A percentile compares a stretch with the other conserved stretches of the same genome.
phyloP scores from a whole-genome alignment of 345 rosid genomes.

The Hevea brasiliensis region DNA sequence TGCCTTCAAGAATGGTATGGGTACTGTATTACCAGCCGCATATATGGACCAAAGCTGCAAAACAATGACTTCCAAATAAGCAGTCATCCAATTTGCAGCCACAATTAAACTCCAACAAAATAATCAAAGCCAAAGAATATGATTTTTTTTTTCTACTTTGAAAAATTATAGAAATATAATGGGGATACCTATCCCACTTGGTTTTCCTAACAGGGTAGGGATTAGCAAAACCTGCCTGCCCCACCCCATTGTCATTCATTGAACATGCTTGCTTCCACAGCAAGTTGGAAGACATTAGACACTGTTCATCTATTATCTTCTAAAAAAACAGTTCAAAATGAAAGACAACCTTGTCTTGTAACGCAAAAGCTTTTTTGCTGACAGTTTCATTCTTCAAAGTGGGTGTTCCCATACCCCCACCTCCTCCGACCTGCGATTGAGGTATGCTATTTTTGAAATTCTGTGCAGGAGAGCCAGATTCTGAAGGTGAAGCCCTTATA shows the following conservation, averaged over 20 bases:
- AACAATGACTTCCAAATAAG: constrained; percentile 13
- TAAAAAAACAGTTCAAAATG: background rate
- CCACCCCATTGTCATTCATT: background rate
- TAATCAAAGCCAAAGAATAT: background rate
- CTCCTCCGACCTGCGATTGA: constrained; percentile 44
- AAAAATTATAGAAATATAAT: too few relatives aligned
- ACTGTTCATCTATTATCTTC: background rate
- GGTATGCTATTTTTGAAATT: constrained; percentile 41
- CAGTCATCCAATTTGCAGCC: background rate
- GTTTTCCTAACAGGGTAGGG: background rate
- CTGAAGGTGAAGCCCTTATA: constrained; percentile 24
- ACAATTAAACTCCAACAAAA: constrained; percentile 9
- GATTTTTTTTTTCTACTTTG: too few relatives aligned
- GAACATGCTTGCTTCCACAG: constrained; percentile 1
- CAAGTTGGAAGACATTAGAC: constrained; percentile 4
- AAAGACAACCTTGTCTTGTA: constrained; percentile 83
- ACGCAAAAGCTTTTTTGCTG: constrained; percentile 74
- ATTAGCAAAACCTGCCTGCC: background rate
- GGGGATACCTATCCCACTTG: background rate
- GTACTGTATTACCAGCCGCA: constrained; percentile 97
- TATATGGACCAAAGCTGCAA: constrained; percentile 93
- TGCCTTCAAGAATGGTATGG: constrained; percentile 95
- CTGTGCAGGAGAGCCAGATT: constrained; percentile 38
- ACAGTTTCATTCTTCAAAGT: constrained; percentile 68
- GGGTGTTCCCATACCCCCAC: constrained; percentile 39